Evolutionary conservation across 108 stramenopile species (phyloP), one percentile per base, ranked within the genome.

Genomic region (Cyclostephanos tholiformis): DNA sequence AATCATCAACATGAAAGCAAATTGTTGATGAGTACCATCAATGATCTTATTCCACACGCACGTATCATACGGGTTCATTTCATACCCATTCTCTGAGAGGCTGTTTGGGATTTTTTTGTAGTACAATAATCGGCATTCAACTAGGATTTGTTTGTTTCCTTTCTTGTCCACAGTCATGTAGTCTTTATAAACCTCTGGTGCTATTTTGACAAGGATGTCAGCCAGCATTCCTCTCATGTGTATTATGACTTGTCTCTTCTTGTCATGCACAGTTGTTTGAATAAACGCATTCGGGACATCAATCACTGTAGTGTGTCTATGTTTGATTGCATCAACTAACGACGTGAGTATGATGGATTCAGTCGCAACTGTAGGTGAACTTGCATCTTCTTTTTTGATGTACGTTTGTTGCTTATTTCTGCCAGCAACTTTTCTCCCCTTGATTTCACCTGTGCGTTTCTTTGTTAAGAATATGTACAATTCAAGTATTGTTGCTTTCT

Each of bases 201-300:
- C 68, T 9, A 44, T 51, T 5, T 68, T 20, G 9, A 50, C 51
- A 2, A 80, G 27, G 26, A 74, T 11, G 5, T 69, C 26, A 1
- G 46, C 79, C 5, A 75, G 1, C 14, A 57, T 5, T 5, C 79
- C 79, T 13, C 25, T 22, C 9, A 69, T 26, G 26, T 30, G 43
- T 69, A 83, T 19, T 14, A 49, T 36, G 36, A 36, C 36, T 4
- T 6, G 36, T 4, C 6, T 39, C 26, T 66, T 38, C 12, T 11
- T 9, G 19, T 83, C 71, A 58, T 74, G 71, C 14, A 20, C 20
- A 6, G 73, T 59, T 3, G 76, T 56, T 20, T 82, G 75, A 0
- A 82, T 7, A 63, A 62, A 82, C 1, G 71, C 71, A 17, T 57
- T 71, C 4, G 74, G 70, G 10, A 83, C 22, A 50, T 86, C 82